Percentiles rank a stretch among this genome's conserved stretches.
Evolutionary conservation across 2,329 filamentous ascomycete genomes (phyloP).

Genomic region (Fusarium humuli): DNA sequence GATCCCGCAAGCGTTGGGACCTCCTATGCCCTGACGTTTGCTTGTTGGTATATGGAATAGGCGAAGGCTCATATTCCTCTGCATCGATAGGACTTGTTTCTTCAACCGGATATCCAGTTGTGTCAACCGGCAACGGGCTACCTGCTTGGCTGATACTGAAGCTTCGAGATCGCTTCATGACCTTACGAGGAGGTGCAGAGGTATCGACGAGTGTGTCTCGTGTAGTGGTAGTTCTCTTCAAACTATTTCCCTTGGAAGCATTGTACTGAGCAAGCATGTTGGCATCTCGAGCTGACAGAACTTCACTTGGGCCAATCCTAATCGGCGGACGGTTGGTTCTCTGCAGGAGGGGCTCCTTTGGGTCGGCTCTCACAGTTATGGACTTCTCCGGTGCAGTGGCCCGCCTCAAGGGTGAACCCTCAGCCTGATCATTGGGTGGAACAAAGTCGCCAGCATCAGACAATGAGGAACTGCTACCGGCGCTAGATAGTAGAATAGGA

Average conservation of each 20-base stretch:
- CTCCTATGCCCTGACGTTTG: conserved; percentile 15
- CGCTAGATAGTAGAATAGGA: conserved; percentile 38
- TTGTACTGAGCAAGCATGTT: conserved; percentile 11
- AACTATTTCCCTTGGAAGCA: background rate
- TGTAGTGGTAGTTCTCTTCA: conserved; percentile 1
- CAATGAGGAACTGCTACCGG: conserved; percentile 8
- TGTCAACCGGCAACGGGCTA: conserved; percentile 41
- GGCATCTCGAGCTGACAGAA: conserved; percentile 25
- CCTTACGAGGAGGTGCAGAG: conserved; percentile 15
- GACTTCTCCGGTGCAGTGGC: background rate
- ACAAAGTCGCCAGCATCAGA: conserved; percentile 7
- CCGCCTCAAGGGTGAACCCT: background rate
- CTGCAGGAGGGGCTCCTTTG: background rate
- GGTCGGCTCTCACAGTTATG: background rate
- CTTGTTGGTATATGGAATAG: background rate
- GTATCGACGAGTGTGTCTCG: background rate
- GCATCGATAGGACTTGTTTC: background rate
- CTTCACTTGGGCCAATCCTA: background rate
- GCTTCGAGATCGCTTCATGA: conserved; percentile 29
- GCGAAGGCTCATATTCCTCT: background rate
- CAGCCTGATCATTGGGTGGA: background rate
- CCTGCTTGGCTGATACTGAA: conserved; percentile 47
- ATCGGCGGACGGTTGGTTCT: background rate
- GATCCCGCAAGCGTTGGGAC: conserved; percentile 10
- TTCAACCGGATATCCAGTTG: background rate